phyloP scores from a whole-genome alignment of 352 stramenopile genomes.

The Globisporangium polare region DNA sequence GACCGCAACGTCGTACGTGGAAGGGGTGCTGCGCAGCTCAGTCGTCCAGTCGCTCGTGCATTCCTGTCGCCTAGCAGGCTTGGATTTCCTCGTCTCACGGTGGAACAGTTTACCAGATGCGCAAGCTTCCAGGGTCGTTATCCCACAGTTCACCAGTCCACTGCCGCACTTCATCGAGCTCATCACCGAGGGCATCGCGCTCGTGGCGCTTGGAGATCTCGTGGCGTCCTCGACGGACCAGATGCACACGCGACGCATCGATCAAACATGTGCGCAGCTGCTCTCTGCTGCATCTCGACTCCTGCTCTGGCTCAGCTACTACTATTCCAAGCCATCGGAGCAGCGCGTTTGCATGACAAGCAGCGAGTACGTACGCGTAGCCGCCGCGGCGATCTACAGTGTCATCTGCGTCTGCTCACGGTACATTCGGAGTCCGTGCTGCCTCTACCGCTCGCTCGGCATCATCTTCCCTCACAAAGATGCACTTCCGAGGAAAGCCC shows the following conservation, averaged over 20 bases:
- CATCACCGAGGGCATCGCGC: constrained; percentile 50
- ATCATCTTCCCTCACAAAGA: constrained; percentile 77
- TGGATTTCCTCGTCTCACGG: constrained; percentile 55
- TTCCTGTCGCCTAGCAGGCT: constrained; percentile 36
- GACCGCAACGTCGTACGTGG: constrained; percentile 35
- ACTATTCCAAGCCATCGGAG: constrained; percentile 40
- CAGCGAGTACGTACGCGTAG: constrained; percentile 57
- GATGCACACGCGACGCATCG: constrained; percentile 50
- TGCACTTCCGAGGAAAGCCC: constrained; percentile 38
- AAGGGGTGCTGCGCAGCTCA: constrained; percentile 29
- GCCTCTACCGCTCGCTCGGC: constrained; percentile 51
- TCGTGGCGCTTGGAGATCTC: constrained; percentile 50
- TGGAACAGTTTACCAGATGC: constrained; percentile 24
- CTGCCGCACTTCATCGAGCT: constrained; percentile 56
- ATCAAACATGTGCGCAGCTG: constrained; percentile 67
- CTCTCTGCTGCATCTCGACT: constrained; percentile 45
- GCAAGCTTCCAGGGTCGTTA: not conserved
- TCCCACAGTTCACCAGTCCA: constrained; percentile 31
- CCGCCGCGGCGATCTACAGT: constrained; percentile 67
- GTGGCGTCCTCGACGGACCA: constrained; percentile 43
- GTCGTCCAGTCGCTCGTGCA: constrained; percentile 49
- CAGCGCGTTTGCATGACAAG: constrained; percentile 28
- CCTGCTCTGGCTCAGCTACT: constrained; percentile 64
- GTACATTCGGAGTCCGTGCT: constrained; percentile 68
- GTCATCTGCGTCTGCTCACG: constrained; percentile 61